Evolutionary conservation across 1,139 yeast genomes (phyloP), one percentile per base, ranked within the genome.

Genomic region (Keqinozyma sinolaborantium): DNA sequence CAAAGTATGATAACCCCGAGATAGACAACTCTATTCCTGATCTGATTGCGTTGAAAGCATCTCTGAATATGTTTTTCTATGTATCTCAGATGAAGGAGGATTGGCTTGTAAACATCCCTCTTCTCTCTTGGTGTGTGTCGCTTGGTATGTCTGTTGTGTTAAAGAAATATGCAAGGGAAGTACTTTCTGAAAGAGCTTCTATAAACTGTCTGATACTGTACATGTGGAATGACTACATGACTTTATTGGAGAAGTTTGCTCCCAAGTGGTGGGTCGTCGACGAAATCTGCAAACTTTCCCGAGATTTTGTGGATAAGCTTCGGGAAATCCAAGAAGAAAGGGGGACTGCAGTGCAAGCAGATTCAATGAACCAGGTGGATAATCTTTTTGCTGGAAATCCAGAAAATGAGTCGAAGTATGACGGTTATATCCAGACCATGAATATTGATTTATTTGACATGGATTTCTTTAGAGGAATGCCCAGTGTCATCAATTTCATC

Each of bases 211-310:
- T 10, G 21, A 18, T 18, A 7, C 21, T 18, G 21, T 10, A 18
- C 10, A 18, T 7, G 10, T 18, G 21, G 21, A 18, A 18, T 10
- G 53, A 47, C 18, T 52, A 45, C 33, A 40, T 59, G 29, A 24
- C 14, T 3, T 48, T 42, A 18, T 41, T 58, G 24, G 53, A 53
- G 14, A 42, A 47, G 24, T 55, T 50, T 39, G 32, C 51, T 5
- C 33, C 40, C 5, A 45, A 49, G n/a, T 58, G 61, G 60, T 53
- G 54, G 53, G 47, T 56, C 16, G 58, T 58, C 10, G 63, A 57
- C 28, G 64, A 58, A 32, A 48, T 57, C 29, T 48, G 51, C 28
- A 40, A 47, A 26, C 38, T 57, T 23, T 44, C 56, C 4, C 40
- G 44, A 26, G 58, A 54, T 20, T 56, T 57, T 33, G 36, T 48